Conservation (phyloP, 1,284 basidiomycete species). For the Pterula multifida region DNA sequence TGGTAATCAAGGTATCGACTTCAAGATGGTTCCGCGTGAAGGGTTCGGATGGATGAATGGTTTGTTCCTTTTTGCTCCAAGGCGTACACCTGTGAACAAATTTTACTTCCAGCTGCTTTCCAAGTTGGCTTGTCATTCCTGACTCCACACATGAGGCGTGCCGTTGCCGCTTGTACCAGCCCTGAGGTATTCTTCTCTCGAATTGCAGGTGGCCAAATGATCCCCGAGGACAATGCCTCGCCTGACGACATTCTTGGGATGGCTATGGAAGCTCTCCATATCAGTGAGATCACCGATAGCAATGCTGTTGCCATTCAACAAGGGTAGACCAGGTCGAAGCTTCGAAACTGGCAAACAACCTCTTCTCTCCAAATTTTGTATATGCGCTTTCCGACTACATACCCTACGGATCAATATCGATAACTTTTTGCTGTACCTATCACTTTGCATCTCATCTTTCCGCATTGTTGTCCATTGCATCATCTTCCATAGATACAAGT, state of each 20-base stretch:
- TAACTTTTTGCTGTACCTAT: not conserved
- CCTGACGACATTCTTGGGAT: slow-evolving; percentile 52
- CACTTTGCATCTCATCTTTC: not conserved
- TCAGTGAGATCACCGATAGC: slow-evolving; percentile 9
- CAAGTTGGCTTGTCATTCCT: slow-evolving; percentile 94
- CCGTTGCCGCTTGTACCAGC: slow-evolving; percentile 85
- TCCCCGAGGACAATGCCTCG: slow-evolving; percentile 23
- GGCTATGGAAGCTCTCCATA: slow-evolving; percentile 52
- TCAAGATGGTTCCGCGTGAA: slow-evolving; percentile 91
- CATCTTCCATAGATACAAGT: not conserved
- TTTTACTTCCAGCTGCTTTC: slow-evolving; percentile 68
- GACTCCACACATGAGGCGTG: slow-evolving; percentile 87
- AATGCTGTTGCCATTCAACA: not conserved
- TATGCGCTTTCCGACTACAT: not conserved
- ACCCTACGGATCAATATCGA: not conserved
- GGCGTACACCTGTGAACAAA: no score
- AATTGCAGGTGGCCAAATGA: slow-evolving; percentile 24
- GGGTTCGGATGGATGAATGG: slow-evolving; percentile 98
- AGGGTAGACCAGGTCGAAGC: not conserved
- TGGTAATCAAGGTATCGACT: slow-evolving; percentile 96
- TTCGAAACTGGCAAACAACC: not conserved
- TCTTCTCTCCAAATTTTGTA: not conserved
- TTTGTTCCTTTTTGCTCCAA: no score
- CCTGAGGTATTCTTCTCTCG: slow-evolving; percentile 75
- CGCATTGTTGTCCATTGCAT: not conserved